Conservation (phyloP, 371 early-diverging fungal species). For the Choanephora cucurbitarum region DNA sequence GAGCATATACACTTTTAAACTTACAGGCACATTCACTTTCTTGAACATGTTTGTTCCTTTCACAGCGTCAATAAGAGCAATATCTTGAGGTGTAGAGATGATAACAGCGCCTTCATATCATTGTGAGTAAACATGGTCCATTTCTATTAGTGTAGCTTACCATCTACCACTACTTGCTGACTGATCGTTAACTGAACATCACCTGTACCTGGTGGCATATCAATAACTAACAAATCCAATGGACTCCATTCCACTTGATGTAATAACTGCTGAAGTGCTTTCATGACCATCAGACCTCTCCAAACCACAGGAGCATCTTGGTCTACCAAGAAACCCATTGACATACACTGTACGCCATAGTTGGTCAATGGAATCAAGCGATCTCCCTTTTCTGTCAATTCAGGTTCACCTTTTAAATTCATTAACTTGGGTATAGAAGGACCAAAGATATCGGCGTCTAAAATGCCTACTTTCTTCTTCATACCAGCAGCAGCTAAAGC, state of each 20-base stretch:
- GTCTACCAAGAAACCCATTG: conserved; percentile 87
- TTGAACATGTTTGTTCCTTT: conserved; percentile 85
- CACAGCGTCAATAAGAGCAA: conserved; percentile 81
- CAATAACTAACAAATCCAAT: conserved; percentile 82
- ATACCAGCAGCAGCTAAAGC: conserved; percentile 71
- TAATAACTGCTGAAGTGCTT: conserved; percentile 85
- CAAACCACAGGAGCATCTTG: conserved; percentile 84
- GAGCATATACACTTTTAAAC: conserved; percentile 16
- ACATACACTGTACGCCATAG: conserved; percentile 89
- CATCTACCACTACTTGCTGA: conserved; percentile 77
- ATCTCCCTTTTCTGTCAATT: conserved; percentile 60
- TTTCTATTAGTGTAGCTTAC: conserved; percentile 35
- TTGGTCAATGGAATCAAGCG: conserved; percentile 72
- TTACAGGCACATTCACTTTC: conserved; percentile 82
- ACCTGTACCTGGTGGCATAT: conserved; percentile 94
- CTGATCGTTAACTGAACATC: conserved; percentile 86
- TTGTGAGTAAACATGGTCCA: not conserved
- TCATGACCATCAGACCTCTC: conserved; percentile 96
- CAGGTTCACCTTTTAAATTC: conserved; percentile 78
- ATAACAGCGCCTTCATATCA: conserved; percentile 71
- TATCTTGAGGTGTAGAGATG: conserved; percentile 90
- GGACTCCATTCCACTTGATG: conserved; percentile 84
- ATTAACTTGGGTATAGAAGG: conserved; percentile 87
- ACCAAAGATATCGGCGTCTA: conserved; percentile 92
- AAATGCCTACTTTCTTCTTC: conserved; percentile 70